Evolutionary conservation across 2,329 filamentous ascomycete genomes (phyloP), one percentile per base, ranked within the genome.

Genomic region (Didymella keratinophila): DNA sequence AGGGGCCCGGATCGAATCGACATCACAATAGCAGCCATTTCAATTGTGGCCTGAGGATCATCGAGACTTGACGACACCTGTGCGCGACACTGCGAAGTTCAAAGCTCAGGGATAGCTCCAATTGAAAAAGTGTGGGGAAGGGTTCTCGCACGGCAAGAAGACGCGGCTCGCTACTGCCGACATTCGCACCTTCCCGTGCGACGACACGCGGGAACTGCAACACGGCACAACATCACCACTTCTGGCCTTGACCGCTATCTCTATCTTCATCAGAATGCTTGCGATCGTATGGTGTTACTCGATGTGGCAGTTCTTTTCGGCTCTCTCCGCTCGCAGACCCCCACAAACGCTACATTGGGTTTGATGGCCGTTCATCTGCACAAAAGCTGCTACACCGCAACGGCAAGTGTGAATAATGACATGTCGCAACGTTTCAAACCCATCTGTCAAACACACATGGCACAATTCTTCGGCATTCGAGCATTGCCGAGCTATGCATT

Each of bases 141-240:
- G 14, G 25, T 18, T 52, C 34, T 14, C 7, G 41, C 23, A 18
- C 47, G 41, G 46, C 47, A 41, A 39, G 32, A 32, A 34, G 10
- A 46, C 18, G 27, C 47, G 54, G 42, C 54, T 52, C 20, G 21
- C 14, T 34, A 34, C 34, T 56, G 42, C 41, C 47, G 47, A 56
- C 42, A 42, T 41, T 56, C 34, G 34, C 44, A 30, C 42, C 42
- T 42, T 46, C 41, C 27, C 30, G 28, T 43, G 30, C 12, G 16
- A 12, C 18, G 46, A 47, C 37, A 55, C 37, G 28, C 36, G 52
- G 37, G 39, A 45, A 30, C 27, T 47, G 34, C 42, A 42, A 18
- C 48, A 43, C 36, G 42, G 54, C 47, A 47, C 42, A 18, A 32
- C 27, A 46, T 20, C 21, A 46, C 45, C 32, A 36, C 12, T 46